Conservation (phyloP, 2,329 filamentous ascomycete genomes). For the Trichoderma sp. region DNA sequence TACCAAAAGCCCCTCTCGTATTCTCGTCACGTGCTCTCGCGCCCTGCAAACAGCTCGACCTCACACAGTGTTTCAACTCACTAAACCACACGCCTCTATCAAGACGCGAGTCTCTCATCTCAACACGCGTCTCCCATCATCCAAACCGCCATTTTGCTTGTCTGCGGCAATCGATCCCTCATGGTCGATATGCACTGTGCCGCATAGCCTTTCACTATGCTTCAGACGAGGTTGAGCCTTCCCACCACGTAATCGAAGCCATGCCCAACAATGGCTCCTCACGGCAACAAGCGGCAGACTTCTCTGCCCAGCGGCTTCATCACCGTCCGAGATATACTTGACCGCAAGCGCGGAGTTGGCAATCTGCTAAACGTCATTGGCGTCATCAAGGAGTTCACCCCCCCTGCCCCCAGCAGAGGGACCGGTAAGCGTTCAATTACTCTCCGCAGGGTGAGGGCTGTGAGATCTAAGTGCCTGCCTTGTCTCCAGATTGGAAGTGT, state of each 20-base stretch:
- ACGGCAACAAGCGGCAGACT: conserved; percentile 8
- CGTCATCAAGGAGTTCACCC: conserved; percentile 66
- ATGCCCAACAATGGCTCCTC: conserved; percentile 24
- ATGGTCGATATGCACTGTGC: not conserved
- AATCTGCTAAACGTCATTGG: conserved; percentile 64
- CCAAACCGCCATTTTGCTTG: not conserved
- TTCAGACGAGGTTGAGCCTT: not conserved
- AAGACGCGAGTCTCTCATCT: conserved; percentile 12
- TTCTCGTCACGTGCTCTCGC: conserved; percentile 17
- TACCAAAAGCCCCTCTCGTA: not conserved
- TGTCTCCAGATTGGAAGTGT: conserved; percentile 58
- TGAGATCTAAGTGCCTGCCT: not conserved
- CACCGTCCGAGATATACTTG: conserved; percentile 48
- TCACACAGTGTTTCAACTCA: not conserved
- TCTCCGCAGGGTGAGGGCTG: not conserved
- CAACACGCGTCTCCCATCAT: conserved; percentile 18
- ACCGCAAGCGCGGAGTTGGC: conserved; percentile 39
- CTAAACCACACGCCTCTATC: not conserved
- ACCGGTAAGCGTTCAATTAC: conserved; percentile 46
- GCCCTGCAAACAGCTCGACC: conserved; percentile 2
- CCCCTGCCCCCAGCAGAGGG: conserved; percentile 54
- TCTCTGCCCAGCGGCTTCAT: conserved; percentile 34
- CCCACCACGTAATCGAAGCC: conserved; percentile 12
- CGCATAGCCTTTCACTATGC: not conserved
- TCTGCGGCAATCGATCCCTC: not conserved